phyloP scores from a whole-genome alignment of 768 basidiomycete species.

The Amanita pallidorosea region DNA sequence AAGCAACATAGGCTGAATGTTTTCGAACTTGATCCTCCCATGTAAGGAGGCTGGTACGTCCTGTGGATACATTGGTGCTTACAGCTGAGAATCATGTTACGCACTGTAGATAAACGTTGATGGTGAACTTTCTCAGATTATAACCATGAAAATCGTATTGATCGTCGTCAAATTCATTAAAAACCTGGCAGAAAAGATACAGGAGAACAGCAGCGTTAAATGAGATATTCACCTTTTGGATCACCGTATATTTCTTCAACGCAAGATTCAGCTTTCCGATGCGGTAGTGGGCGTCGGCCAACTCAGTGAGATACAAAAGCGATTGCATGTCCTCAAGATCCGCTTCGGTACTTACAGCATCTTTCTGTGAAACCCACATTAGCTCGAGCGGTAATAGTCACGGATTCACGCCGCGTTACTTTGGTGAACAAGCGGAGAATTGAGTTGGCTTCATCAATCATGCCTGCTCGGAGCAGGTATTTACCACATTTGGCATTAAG shows the following conservation, averaged over 20 bases:
- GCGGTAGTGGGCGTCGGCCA: constrained; percentile 60
- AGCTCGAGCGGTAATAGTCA: not conserved
- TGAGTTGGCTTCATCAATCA: constrained; percentile 62
- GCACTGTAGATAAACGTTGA: constrained; percentile 80
- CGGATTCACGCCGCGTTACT: constrained; percentile 27
- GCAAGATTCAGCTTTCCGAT: constrained; percentile 64
- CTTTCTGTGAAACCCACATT: constrained; percentile 54
- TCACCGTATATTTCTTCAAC: constrained; percentile 72
- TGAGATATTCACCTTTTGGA: constrained; percentile 51
- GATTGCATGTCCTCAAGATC: constrained; percentile 98
- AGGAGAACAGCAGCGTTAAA: not conserved
- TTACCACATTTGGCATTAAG: constrained; percentile 92
- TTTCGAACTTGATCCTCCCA: constrained; percentile 79
- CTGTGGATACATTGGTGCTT: constrained; percentile 5
- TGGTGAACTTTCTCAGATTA: constrained; percentile 78
- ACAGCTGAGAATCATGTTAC: constrained; percentile 15
- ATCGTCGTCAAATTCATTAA: constrained; percentile 85
- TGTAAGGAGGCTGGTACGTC: constrained; percentile 45
- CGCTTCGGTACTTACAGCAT: constrained; percentile 54
- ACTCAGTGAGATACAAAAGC: constrained; percentile 74
- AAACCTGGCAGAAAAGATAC: constrained; percentile 37
- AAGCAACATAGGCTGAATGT: constrained; percentile 65
- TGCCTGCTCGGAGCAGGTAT: constrained; percentile 76
- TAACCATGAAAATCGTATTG: constrained; percentile 98
- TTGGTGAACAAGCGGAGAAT: constrained; percentile 87